Evolutionary conservation across 306 rosid species (phyloP).

Genomic region (Glycyrrhiza uralensis): DNA sequence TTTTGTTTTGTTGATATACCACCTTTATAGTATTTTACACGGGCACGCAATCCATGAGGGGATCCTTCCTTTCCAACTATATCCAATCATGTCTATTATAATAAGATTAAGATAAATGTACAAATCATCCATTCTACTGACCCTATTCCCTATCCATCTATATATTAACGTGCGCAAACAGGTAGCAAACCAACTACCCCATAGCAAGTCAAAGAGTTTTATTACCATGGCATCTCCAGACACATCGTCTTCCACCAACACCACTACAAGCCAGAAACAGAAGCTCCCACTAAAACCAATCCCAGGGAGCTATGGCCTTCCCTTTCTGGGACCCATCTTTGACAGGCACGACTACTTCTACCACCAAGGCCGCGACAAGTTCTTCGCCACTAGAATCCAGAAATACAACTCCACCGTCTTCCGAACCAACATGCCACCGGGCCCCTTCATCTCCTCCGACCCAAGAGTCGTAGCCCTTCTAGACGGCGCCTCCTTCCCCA

Average conservation of each 20-base stretch:
- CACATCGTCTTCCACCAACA: background rate
- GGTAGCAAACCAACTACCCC: too few species aligned
- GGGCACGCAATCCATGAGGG: too few species aligned
- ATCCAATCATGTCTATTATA: too few species aligned
- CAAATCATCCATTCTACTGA: too few species aligned
- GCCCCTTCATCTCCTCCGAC: conserved; percentile 55
- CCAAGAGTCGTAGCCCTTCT: conserved; percentile 52
- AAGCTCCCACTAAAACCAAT: conserved; percentile 46
- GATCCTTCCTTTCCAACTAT: too few species aligned
- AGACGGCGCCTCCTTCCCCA: conserved; percentile 56
- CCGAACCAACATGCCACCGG: conserved; percentile 78
- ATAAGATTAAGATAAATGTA: too few species aligned
- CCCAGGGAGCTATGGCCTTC: conserved; percentile 62
- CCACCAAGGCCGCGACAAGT: conserved; percentile 54
- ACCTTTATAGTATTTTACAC: too few species aligned
- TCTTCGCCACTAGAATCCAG: conserved; percentile 46
- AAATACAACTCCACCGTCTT: conserved; percentile 58
- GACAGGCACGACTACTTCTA: conserved; percentile 66
- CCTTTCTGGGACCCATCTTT: conserved; percentile 51
- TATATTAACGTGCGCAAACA: too few species aligned
- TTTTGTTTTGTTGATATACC: too few species aligned
- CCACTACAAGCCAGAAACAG: background rate
- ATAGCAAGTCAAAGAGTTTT: background rate
- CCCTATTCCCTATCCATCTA: too few species aligned
- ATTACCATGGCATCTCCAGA: conserved; percentile 17